phyloP scores from a whole-genome alignment of 768 basidiomycete genomes.

The Filobasidium wieringae region DNA sequence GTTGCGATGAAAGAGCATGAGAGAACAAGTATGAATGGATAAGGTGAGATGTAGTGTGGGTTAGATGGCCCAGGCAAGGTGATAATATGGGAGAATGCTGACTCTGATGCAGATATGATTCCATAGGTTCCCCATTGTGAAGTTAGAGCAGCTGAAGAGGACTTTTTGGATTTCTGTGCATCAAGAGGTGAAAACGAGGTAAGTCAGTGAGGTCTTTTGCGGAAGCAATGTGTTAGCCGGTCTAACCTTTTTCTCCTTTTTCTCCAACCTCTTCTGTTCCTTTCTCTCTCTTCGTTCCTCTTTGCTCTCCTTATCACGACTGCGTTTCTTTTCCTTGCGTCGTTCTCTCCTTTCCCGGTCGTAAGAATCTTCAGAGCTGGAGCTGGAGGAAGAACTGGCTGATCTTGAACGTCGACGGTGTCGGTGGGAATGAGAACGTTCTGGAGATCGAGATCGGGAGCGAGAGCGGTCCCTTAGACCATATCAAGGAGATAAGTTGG shows the following conservation, averaged over 20 bases:
- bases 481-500: background rate
- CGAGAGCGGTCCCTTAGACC: constrained; percentile 3
- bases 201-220: background rate
- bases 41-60: background rate
- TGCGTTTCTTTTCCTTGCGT: constrained; percentile 33
- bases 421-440: constrained; percentile 9
- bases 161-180: constrained; percentile 41
- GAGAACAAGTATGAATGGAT: constrained; percentile 1
- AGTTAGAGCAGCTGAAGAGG: constrained; percentile 48
- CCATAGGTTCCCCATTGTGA: constrained; percentile 86
- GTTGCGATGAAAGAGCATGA: background rate
- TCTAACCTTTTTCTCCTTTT: constrained; percentile 52
- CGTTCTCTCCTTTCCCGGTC: constrained; percentile 20
- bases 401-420: constrained; percentile 15
- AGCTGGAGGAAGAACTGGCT: constrained; percentile 17
- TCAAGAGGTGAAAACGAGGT: background rate
- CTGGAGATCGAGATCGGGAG: constrained; percentile 3
- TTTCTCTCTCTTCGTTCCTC: constrained; percentile 20
- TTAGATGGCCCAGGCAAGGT: background rate
- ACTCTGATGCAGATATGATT: constrained; percentile 75
- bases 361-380: constrained; percentile 17
- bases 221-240: background rate
- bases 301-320: constrained; percentile 22
- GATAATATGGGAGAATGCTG: too few relatives aligned
- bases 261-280: constrained; percentile 2